Conservation (phyloP, 1,284 basidiomycete genomes). For the Phlebopus sp. region DNA sequence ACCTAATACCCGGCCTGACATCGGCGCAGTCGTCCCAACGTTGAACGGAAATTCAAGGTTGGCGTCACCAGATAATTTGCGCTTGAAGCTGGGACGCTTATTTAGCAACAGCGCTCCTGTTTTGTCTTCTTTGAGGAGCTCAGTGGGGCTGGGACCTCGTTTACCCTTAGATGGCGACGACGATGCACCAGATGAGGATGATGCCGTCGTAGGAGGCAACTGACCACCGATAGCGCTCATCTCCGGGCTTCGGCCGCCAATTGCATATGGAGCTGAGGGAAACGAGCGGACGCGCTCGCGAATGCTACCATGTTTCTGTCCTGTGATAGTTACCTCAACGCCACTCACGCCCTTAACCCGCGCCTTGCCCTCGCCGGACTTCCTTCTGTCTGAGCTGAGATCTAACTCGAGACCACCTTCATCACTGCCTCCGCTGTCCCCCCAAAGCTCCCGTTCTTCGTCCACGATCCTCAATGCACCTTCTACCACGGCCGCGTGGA, state of each 20-base stretch:
- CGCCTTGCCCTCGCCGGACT: conserved; percentile 7
- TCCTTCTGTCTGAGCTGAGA: conserved; percentile 1
- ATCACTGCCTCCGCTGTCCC: conserved; percentile 24
- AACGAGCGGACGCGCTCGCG: conserved; percentile 8
- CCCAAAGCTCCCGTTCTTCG: conserved; percentile 53
- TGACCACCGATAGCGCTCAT: conserved; percentile 12
- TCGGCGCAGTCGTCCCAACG: conserved; percentile 9
- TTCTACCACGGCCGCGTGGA: conserved; percentile 82
- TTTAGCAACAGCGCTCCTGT: conserved; percentile 53
- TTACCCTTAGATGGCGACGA: conserved; percentile 48
- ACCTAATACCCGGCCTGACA: conserved; percentile 10
- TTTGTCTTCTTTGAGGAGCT: conserved; percentile 59
- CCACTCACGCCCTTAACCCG: conserved; percentile 6
- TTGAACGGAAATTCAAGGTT: conserved; percentile 13
- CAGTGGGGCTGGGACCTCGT: conserved; percentile 68
- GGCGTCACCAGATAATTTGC: conserved; percentile 32
- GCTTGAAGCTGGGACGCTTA: conserved; percentile 68
- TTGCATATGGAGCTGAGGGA: conserved; percentile 6
- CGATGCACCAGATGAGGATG: conserved; percentile 20
- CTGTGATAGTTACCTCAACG: conserved; percentile 1
- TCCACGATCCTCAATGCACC: conserved; percentile 77
- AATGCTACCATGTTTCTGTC: background rate
- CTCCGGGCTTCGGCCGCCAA: conserved; percentile 9
- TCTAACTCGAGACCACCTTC: conserved; percentile 22
- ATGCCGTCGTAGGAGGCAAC: conserved; percentile 9